Evolutionary conservation across 208 protist genomes (phyloP).

Genomic region (Trypanosoma lewisi): DNA sequence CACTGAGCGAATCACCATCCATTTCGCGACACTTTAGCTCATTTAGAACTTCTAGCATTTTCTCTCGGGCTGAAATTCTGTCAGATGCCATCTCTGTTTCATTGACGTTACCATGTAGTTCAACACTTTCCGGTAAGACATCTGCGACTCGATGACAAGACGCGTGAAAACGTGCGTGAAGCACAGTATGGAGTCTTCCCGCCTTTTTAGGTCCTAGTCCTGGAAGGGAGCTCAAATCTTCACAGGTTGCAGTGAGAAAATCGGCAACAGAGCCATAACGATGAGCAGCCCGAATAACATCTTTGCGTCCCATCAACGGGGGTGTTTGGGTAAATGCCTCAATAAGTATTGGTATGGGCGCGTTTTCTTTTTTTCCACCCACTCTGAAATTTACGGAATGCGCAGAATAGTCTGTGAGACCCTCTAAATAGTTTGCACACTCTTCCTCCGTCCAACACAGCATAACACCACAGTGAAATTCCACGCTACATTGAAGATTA

Average conservation of each 20-base stretch:
- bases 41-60: conserved; percentile 38
- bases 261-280: conserved; percentile 49
- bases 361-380: conserved; percentile 19
- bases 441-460: conserved; percentile 69
- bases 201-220: conserved; percentile 62
- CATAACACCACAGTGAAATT: conserved; percentile 39
- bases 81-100: background rate
- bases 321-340: conserved; percentile 75
- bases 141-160: conserved; percentile 41
- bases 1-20: conserved; percentile 13
- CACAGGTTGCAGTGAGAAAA: conserved; percentile 37
- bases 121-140: conserved; percentile 18
- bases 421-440: conserved; percentile 50
- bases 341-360: conserved; percentile 49
- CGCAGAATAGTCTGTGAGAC: conserved; percentile 29
- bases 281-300: conserved; percentile 65
- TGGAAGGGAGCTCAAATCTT: conserved; percentile 37
- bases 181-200: conserved; percentile 43
- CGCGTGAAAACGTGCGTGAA: conserved; percentile 52
- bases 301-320: conserved; percentile 55
- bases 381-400: conserved; percentile 40
- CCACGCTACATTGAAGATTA: conserved; percentile 64
- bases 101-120: background rate
- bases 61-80: conserved; percentile 14
- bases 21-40: conserved; percentile 28